Conservation (phyloP, 2,329 filamentous ascomycete species). For the Colletotrichum sublineola region DNA sequence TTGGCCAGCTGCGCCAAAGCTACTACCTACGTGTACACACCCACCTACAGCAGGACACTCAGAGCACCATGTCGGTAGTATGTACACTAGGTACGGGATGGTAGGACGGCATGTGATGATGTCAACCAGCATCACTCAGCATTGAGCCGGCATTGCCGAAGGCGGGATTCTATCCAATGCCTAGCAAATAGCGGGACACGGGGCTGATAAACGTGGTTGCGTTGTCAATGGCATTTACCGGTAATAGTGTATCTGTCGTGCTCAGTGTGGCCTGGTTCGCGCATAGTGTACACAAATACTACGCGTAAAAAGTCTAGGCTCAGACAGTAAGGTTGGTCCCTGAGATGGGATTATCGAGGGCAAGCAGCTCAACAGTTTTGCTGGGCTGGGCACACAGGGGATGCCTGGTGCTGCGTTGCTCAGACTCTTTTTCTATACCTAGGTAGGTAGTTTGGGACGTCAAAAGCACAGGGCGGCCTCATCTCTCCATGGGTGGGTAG, state of each 20-base stretch:
- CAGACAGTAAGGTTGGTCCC: not conserved
- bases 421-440: too few relatives aligned
- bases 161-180: slow-evolving; percentile 21
- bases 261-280: not conserved
- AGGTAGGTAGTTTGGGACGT: not conserved
- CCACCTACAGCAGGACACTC: not conserved
- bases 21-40: not conserved
- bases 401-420: slow-evolving; percentile 1
- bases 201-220: not conserved
- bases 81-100: not conserved
- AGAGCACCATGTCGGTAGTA: too few relatives aligned
- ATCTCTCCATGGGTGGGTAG: not conserved
- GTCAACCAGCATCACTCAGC: slow-evolving; percentile 23
- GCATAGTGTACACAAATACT: not conserved
- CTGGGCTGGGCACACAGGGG: slow-evolving; percentile 18
- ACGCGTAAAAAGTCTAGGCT: not conserved
- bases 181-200: slow-evolving; percentile 9
- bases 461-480: not conserved
- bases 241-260: not conserved
- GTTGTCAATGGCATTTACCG: not conserved
- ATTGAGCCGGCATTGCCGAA: slow-evolving; percentile 18
- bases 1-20: not conserved
- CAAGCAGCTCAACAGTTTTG: slow-evolving; percentile 35
- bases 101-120: slow-evolving; percentile 35
- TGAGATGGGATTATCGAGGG: slow-evolving; percentile 1